Evolutionary conservation across 192 early-diverging fungal species (phyloP), one percentile per base, ranked within the genome.

Genomic region (Coemansia sp.): DNA sequence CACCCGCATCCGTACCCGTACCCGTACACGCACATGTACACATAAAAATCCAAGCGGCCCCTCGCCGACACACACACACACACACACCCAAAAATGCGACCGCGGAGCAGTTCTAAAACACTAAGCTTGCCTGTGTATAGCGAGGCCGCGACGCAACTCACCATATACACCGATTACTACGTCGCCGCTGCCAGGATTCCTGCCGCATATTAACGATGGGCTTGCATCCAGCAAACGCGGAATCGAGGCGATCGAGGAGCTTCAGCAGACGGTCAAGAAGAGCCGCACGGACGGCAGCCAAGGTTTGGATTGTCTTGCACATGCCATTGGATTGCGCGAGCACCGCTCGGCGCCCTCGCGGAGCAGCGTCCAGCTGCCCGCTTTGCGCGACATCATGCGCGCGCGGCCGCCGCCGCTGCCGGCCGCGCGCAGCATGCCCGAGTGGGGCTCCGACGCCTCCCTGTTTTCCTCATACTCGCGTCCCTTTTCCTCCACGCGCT

Each of bases 301-400:
- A 76, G 74, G 74, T 76, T 76, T 76, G 74, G 67, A 76, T 70
- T 76, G 74, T 70, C 67, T 76, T 62, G 74, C 74, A 70, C 67
- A 54, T 70, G 74, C 74, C 42, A 53, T 70, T 60, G 74, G 67
- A 49, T 58, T 76, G 21, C 67, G 39, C 57, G 74, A 76, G 55
- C 63, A 67, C 43, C 34, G 55, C 58, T 55, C 67, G 58, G 40
- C 53, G 27, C 57, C 25, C 50, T 61, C 28, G 14, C 44, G 35
- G 28, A 53, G 17, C 46, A 27, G 12, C 46, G 38, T 52, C 5
- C 50, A 39, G 8, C 29, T 54, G 36, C 52, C 52, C 5, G 28
- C 39, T 25, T 38, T 54, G 36, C 52, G 29, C 27, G 52, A 54
- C 17, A 39, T 54, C 32, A 32, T 60, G 50, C 50, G n/a, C n/a